Evolutionary conservation across 805 yeast species (phyloP).

Genomic region (Wickerhamiella spandovensis): DNA sequence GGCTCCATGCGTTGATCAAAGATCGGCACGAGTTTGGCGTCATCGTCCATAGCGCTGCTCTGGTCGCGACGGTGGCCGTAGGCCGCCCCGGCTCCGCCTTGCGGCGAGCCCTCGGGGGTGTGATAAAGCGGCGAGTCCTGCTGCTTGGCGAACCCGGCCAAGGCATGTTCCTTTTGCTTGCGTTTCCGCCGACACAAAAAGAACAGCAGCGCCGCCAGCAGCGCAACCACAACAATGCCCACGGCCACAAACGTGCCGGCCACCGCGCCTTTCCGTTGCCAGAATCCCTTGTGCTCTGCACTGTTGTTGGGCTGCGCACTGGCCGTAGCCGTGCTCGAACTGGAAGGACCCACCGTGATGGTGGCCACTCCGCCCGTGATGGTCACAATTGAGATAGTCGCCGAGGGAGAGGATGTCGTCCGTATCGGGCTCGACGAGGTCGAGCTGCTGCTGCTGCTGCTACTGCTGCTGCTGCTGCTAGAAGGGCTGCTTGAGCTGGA

Average conservation of each 20-base stretch:
- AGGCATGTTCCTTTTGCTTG: conserved; percentile 12
- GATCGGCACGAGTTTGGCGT: conserved; percentile 23
- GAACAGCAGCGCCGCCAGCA: conserved; percentile 33
- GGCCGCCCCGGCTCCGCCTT: not conserved
- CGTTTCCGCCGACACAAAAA: conserved; percentile 27
- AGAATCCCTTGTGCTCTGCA: conserved; percentile 29
- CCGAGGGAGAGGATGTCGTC: not conserved
- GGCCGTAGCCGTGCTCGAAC: conserved; percentile 1
- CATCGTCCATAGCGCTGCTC: conserved; percentile 18
- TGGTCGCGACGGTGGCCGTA: conserved; percentile 3
- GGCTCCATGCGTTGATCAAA: conserved; percentile 58
- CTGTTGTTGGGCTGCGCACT: not conserved
- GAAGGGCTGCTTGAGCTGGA: conserved; percentile 1
- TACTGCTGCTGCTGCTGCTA: conserved; percentile 1
- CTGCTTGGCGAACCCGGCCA: conserved; percentile 9
- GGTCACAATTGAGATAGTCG: conserved; percentile 18
- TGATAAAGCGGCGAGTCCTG: not conserved
- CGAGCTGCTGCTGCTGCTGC: not conserved
- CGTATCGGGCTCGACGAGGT: conserved; percentile 2
- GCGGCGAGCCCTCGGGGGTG: conserved; percentile 3
- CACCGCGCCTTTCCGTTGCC: conserved; percentile 58
- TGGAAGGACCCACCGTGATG: not conserved
- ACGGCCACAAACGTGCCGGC: conserved; percentile 79
- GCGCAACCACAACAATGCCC: conserved; percentile 43
- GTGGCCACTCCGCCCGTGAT: conserved; percentile 12